Percentiles rank a stretch among this genome's conserved stretches.
These are phyloP conservation scores for Thalassiosira livingstoniorum DNA, from an alignment of 352 stramenopile genomes.

Conservation along the genomic window DNA sequence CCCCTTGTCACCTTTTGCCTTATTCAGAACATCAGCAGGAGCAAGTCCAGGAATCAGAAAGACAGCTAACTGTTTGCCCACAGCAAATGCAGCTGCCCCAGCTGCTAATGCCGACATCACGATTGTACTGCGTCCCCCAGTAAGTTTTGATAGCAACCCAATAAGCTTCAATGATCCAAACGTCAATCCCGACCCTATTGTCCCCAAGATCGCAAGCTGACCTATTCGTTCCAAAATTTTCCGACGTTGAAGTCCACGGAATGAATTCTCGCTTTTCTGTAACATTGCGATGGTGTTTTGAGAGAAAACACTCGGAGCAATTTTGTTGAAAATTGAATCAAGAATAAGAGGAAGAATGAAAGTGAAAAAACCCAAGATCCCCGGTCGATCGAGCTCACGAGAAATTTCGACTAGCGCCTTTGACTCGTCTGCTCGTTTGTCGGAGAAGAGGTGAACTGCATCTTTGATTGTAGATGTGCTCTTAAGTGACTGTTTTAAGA, in stretches of 20 bases:
- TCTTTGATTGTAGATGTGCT: constrained; percentile 25
- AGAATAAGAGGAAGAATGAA: constrained; percentile 86
- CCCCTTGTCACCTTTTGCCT: constrained; percentile 36
- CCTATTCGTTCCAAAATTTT: constrained; percentile 84
- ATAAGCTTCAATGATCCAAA: constrained; percentile 37
- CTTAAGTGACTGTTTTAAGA: neutral
- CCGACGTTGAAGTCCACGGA: constrained; percentile 66
- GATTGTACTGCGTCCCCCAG: constrained; percentile 28
- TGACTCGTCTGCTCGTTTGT: constrained; percentile 66
- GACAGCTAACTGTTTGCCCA: constrained; percentile 52
- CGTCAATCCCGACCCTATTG: constrained; percentile 20
- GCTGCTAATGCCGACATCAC: neutral
- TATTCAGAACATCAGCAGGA: constrained; percentile 68
- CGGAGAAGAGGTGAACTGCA: constrained; percentile 61
- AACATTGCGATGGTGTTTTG: constrained; percentile 88
- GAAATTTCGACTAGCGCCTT: constrained; percentile 80
- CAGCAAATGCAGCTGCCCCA: constrained; percentile 15
- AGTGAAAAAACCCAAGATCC: constrained; percentile 63
- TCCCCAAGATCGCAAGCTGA: constrained; percentile 70
- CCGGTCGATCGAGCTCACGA: constrained; percentile 73
- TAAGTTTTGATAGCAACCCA: constrained; percentile 43
- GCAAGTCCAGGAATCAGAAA: constrained; percentile 66
- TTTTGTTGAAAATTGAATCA: constrained; percentile 86
- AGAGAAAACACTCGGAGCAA: constrained; percentile 81
- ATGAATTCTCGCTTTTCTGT: constrained; percentile 83